Conservation (phyloP, 164 flowering plant species). For the Euptelea pleiosperma region DNA sequence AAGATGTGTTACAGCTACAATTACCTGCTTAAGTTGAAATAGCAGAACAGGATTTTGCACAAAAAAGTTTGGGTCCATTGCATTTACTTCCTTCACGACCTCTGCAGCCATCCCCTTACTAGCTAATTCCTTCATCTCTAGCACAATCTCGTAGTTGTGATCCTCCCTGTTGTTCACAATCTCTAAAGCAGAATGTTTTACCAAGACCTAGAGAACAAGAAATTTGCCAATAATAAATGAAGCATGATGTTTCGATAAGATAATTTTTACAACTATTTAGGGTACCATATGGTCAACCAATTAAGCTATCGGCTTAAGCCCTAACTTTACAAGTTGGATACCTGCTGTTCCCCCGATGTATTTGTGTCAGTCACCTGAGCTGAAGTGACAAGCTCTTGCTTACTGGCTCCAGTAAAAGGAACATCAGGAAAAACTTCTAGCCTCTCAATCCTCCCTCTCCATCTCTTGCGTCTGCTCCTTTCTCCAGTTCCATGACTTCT, state of each 20-base stretch:
- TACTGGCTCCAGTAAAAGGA: constrained; percentile 24
- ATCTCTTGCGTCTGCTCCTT: constrained; percentile 75
- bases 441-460: constrained; percentile 81
- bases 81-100: constrained; percentile 83
- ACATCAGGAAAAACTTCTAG: constrained; percentile 26
- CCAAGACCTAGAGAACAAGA: constrained; percentile 36
- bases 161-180: constrained; percentile 28
- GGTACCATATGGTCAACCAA: background rate
- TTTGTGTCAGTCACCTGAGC: constrained; percentile 5
- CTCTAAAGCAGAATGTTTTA: constrained; percentile 21
- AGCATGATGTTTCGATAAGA: background rate
- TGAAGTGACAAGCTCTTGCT: constrained; percentile 28
- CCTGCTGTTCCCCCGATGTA: constrained; percentile 34
- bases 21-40: constrained; percentile 91
- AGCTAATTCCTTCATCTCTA: constrained; percentile 76
- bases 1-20: background rate
- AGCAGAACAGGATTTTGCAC: constrained; percentile 61
- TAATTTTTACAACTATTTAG: background rate
- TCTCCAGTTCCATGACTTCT: constrained; percentile 55
- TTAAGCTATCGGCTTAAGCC: background rate
- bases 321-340: constrained; percentile 7
- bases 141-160: constrained; percentile 59
- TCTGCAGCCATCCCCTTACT: constrained; percentile 83
- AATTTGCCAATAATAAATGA: background rate
- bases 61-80: constrained; percentile 71